These are phyloP conservation scores for Russula sp. DNA, from an alignment of 768 basidiomycete genomes.

Conservation along the genomic window DNA sequence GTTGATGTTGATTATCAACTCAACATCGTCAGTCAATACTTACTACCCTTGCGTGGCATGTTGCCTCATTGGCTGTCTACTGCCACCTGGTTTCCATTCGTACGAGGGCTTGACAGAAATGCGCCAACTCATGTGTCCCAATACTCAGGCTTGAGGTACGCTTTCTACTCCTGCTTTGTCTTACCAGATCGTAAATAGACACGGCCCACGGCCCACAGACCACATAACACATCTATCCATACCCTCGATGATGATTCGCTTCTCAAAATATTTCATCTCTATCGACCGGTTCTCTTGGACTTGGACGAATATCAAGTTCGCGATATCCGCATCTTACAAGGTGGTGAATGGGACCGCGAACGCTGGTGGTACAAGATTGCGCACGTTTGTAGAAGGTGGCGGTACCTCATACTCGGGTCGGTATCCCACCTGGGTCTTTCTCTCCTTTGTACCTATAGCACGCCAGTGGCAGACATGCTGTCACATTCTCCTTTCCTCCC, in stretches of 20 bases:
- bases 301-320: background rate
- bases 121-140: too few relatives aligned
- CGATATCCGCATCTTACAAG: background rate
- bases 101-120: too few relatives aligned
- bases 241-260: background rate
- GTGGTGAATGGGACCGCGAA: background rate
- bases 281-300: background rate
- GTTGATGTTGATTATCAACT: too few relatives aligned
- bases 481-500: background rate
- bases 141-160: background rate
- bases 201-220: too few relatives aligned
- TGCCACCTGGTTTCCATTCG: too few relatives aligned
- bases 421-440: background rate
- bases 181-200: too few relatives aligned
- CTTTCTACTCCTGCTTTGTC: background rate
- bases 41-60: too few relatives aligned
- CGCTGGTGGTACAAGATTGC: background rate
- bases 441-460: background rate
- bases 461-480: background rate
- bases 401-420: background rate
- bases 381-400: background rate
- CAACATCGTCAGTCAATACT: too few relatives aligned
- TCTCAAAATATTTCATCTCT: background rate
- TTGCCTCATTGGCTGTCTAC: too few relatives aligned
- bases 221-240: background rate